Base-by-base conservation (phyloP, 768 basidiomycete genomes). In the Mycena metata region DNA sequence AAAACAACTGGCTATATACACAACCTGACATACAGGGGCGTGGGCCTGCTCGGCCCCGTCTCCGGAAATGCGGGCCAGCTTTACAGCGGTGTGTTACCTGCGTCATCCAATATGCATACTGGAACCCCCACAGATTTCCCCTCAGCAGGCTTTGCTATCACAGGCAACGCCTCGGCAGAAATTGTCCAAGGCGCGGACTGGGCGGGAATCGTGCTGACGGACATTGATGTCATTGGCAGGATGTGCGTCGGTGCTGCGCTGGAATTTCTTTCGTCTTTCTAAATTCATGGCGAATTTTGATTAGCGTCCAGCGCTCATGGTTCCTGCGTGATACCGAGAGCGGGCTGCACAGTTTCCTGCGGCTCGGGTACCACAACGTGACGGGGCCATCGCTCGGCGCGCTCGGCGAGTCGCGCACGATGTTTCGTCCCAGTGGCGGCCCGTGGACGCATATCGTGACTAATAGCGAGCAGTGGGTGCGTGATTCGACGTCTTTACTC, bases 321-420 rank as follows among this genome's bases (percentile, higher is more conserved):
- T 77, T 76, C 51, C 69, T 77, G 5, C 74, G 75, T 23, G 72
- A 75, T 46, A 69, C 66, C 2, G 76, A 77, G 55, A 65, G 69
- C 2, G 76, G 76, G 10, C 66, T 77, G 7, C 76, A 77, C 42
- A 75, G 74, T 39, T 77, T 77, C 47, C 49, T 76, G 0, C 70
- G 76, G 9, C 60, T 77, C 16, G 73, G 59, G 1, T 77, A 76
- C 46, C 64, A 72, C 69, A 77, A 75, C 59, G 49, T 60, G 21
- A 67, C 74, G 11, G 59, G 46, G 2, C 71, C 72, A 1, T 67
- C 65, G 6, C 66, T 72, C 30, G 75, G 75, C 10, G 66, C 66
- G 1, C 65, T 77, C 5, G 74, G 75, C 15, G 76, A 77, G 33
- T 68, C 71, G n/a, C 69, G 76, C n/a, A 77, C 76, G 16, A 77